Percentiles rank a stretch among this genome's conserved stretches.
These are phyloP conservation scores for Delphinella strobiligena DNA, from an alignment of 2,329 filamentous ascomycete genomes.

Conservation along the genomic window DNA sequence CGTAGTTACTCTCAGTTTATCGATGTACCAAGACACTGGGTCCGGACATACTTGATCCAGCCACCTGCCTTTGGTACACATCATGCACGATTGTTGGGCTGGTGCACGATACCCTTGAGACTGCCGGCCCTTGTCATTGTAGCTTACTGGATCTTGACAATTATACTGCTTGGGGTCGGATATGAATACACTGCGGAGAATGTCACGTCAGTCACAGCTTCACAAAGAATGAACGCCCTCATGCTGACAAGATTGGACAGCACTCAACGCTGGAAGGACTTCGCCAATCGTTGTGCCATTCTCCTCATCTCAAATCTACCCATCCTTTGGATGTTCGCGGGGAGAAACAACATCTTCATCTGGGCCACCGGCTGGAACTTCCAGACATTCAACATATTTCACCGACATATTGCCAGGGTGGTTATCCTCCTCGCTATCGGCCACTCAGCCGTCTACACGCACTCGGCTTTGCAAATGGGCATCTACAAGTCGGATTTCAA, in stretches of 20 bases:
- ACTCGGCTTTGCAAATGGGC: background rate
- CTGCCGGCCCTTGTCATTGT: constrained; percentile 33
- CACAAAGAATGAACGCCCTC: background rate
- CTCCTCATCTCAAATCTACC: constrained; percentile 53
- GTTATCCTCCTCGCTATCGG: constrained; percentile 50
- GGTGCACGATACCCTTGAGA: constrained; percentile 36
- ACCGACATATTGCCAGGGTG: constrained; percentile 53
- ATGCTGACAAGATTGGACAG: background rate
- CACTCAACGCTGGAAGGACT: background rate
- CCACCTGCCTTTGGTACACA: constrained; percentile 32
- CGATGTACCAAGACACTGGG: constrained; percentile 13
- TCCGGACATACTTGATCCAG: constrained; percentile 28
- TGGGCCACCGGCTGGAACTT: constrained; percentile 61
- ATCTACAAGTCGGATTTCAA: background rate
- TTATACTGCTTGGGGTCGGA: constrained; percentile 7
- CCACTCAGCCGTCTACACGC: constrained; percentile 49
- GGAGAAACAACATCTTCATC: constrained; percentile 53
- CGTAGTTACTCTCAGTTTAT: background rate
- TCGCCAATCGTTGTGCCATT: constrained; percentile 50
- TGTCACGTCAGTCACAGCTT: background rate
- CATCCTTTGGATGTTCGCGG: constrained; percentile 53
- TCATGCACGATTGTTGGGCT: constrained; percentile 28
- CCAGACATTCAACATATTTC: constrained; percentile 53
- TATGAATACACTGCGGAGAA: background rate
- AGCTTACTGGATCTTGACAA: constrained; percentile 33